These are phyloP conservation scores for Mycena vitilis DNA, from an alignment of 768 basidiomycete species.

Conservation along the genomic window DNA sequence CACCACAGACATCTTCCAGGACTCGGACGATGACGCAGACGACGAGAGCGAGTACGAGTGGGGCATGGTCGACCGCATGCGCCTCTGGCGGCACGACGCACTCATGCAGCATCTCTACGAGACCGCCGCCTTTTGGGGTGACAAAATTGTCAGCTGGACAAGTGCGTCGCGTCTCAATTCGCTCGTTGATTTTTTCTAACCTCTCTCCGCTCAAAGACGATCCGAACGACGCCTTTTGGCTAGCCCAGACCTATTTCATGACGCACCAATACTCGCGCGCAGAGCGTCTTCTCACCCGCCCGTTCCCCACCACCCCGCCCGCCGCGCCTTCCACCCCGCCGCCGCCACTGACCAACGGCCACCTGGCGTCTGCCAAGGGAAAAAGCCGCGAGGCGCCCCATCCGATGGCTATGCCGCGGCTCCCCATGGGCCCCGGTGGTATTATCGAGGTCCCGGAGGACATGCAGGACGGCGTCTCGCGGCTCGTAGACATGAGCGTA, in stretches of 20 bases:
- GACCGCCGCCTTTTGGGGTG: constrained; percentile 98
- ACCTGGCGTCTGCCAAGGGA: constrained; percentile 61
- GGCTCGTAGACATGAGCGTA: constrained; percentile 93
- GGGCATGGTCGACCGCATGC: constrained; percentile 94
- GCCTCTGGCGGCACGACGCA: constrained; percentile 97
- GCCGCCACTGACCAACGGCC: constrained; percentile 55
- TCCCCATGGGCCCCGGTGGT: constrained; percentile 79
- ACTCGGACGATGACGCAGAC: constrained; percentile 69
- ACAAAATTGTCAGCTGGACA: constrained; percentile 96
- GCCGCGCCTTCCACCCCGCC: constrained; percentile 49
- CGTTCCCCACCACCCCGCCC: constrained; percentile 71
- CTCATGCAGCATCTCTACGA: constrained; percentile 98
- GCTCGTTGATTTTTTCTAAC: constrained; percentile 16
- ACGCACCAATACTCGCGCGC: constrained; percentile 96
- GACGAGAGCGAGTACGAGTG: constrained; percentile 74
- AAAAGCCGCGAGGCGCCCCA: constrained; percentile 68
- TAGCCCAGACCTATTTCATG: constrained; percentile 97
- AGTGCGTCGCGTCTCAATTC: constrained; percentile 65
- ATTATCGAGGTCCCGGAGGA: constrained; percentile 77
- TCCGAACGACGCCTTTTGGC: constrained; percentile 99
- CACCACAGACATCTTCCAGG: constrained; percentile 80
- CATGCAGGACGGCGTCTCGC: constrained; percentile 72
- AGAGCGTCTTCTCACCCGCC: constrained; percentile 89
- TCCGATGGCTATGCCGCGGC: constrained; percentile 56
- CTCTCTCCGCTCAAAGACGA: constrained; percentile 66